Conservation (phyloP, 2,329 filamentous ascomycete species). For the Orbilia ellipsospora region DNA sequence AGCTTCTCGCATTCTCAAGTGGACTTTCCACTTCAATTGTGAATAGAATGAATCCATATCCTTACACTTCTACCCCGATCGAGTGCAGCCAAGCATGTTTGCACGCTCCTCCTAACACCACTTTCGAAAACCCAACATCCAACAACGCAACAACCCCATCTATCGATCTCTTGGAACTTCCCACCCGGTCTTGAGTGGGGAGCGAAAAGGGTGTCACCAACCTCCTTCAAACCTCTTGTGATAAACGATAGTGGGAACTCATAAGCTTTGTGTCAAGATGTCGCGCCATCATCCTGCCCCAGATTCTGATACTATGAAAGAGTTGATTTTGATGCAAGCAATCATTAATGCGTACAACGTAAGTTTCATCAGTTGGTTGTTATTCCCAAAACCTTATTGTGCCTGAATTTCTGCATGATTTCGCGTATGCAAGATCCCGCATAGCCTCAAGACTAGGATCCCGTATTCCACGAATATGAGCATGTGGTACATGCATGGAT, state of each 20-base stretch:
- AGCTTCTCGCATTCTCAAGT: no score
- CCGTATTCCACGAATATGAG: background rate
- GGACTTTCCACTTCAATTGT: no score
- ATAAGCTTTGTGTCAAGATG: constrained; percentile 10
- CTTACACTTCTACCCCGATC: no score
- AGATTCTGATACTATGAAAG: constrained; percentile 40
- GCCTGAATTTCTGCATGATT: constrained; percentile 3
- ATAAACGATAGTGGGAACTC: background rate
- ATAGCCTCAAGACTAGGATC: background rate
- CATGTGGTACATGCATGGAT: no score
- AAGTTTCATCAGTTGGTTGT: background rate
- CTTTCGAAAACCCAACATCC: constrained; percentile 28
- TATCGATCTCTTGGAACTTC: background rate
- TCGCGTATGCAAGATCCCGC: background rate
- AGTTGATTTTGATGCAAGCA: constrained; percentile 47
- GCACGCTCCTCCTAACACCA: background rate
- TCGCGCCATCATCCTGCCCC: constrained; percentile 36
- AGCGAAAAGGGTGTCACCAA: background rate
- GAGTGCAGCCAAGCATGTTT: background rate
- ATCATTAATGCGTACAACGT: constrained; percentile 52
- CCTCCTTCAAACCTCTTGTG: background rate
- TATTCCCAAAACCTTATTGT: background rate
- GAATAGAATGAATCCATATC: no score
- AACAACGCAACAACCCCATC: constrained; percentile 13
- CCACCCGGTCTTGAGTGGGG: background rate